Conservation (phyloP, 1,284 basidiomycete genomes). For the Tilletia indica region DNA sequence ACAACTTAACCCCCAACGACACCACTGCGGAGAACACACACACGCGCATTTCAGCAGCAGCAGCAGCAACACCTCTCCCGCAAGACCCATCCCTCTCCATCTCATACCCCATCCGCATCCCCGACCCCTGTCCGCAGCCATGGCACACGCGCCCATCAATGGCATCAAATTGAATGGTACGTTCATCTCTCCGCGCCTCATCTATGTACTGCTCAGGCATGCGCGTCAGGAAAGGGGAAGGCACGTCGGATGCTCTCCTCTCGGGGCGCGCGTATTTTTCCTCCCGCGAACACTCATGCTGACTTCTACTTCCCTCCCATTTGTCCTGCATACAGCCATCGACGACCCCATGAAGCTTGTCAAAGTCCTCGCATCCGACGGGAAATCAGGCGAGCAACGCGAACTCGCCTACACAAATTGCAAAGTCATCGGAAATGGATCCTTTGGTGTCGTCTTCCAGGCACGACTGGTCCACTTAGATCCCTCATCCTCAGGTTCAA, state of each 20-base stretch:
- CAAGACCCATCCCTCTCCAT: background rate
- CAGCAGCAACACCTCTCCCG: background rate
- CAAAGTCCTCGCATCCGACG: conserved; percentile 90
- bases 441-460: conserved; percentile 95
- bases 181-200: conserved; percentile 16
- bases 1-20: too few relatives aligned
- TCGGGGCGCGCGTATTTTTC: background rate
- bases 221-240: too few relatives aligned
- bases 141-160: conserved; percentile 46
- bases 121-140: conserved; percentile 11
- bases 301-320: background rate
- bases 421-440: conserved; percentile 98
- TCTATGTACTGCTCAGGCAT: too few relatives aligned
- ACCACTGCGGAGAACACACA: background rate
- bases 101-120: background rate
- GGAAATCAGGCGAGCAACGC: conserved; percentile 82
- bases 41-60: background rate
- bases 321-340: conserved; percentile 28
- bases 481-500: conserved; percentile 14
- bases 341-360: conserved; percentile 94
- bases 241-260: too few relatives aligned
- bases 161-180: conserved; percentile 44
- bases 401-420: conserved; percentile 93
- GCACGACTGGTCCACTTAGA: conserved; percentile 61
- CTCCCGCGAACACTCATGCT: conserved; percentile 1